A percentile compares a stretch with the other conserved stretches of the same genome.
Conservation (phyloP, 495 filamentous ascomycete species). For the Penicillium fimorum region DNA sequence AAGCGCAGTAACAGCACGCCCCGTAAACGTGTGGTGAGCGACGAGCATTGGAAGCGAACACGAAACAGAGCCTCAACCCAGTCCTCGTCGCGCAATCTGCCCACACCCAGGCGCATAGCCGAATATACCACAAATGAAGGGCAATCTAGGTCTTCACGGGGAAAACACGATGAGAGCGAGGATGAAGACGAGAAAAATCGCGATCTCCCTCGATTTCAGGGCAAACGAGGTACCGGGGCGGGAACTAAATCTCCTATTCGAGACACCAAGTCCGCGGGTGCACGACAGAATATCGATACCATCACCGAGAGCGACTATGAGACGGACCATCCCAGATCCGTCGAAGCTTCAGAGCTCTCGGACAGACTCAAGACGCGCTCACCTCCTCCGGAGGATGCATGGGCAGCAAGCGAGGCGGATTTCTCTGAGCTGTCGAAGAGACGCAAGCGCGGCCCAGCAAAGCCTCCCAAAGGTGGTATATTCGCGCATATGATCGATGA, state of each 20-base stretch:
- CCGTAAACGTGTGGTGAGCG: conserved; percentile 76
- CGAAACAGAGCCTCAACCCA: conserved; percentile 51
- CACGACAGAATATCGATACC: conserved; percentile 20
- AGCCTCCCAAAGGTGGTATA: conserved; percentile 48
- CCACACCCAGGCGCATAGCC: conserved; percentile 48
- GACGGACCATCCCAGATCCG: conserved; percentile 17
- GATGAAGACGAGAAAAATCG: conserved; percentile 21
- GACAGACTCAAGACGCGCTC: conserved; percentile 28
- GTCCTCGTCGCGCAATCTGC: conserved; percentile 48
- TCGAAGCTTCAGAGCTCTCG: conserved; percentile 26
- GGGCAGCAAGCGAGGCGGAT: conserved; percentile 45
- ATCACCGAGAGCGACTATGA: conserved; percentile 27
- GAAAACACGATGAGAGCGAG: conserved; percentile 22
- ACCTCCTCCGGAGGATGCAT: conserved; percentile 35
- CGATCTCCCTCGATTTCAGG: conserved; percentile 12
- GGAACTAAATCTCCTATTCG: conserved; percentile 10
- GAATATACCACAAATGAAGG: conserved; percentile 45
- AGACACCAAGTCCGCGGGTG: conserved; percentile 15
- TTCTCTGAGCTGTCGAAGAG: conserved; percentile 46
- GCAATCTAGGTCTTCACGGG: conserved; percentile 17
- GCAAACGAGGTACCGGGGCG: conserved; percentile 5
- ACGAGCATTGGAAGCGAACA: conserved; percentile 64
- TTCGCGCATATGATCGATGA: conserved; percentile 51
- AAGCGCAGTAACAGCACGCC: conserved; percentile 56
- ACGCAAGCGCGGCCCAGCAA: conserved; percentile 36